Evolutionary conservation across 768 basidiomycete species (phyloP).

Genomic region (Boletus vermiculosoides): DNA sequence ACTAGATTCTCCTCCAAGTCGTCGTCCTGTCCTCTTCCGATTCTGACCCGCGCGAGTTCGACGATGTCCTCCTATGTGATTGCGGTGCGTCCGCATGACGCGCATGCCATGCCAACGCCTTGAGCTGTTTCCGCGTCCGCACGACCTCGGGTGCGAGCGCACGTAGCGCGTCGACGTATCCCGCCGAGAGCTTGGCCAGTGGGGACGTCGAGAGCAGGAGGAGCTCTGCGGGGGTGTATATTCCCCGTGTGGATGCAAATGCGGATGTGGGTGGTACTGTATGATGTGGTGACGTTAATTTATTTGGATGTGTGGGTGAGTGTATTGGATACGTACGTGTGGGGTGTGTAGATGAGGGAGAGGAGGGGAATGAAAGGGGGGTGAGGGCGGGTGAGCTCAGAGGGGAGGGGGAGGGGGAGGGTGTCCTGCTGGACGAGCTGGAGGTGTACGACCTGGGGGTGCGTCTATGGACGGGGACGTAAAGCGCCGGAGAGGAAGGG

Average conservation of each 20-base stretch:
- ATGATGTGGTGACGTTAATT: not conserved
- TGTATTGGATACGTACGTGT: not conserved
- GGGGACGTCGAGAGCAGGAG: conserved; percentile 25
- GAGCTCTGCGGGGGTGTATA: conserved; percentile 30
- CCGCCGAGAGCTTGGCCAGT: conserved; percentile 11
- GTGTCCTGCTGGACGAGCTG: conserved; percentile 8
- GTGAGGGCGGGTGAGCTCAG: conserved; percentile 7
- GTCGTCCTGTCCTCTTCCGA: conserved; percentile 18
- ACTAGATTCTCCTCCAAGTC: conserved; percentile 17
- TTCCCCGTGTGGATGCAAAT: not conserved
- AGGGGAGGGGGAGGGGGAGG: conserved; percentile 13
- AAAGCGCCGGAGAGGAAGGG: conserved; percentile 23
- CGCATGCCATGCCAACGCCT: conserved; percentile 22
- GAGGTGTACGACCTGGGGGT: conserved; percentile 5
- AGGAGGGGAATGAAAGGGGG: no score
- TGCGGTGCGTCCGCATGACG: not conserved
- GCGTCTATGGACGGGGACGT: conserved; percentile 44
- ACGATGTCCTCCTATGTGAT: not conserved
- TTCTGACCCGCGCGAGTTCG: conserved; percentile 7
- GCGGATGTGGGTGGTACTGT: no score
- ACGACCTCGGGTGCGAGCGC: conserved; percentile 28
- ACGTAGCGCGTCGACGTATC: conserved; percentile 11
- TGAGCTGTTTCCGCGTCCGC: conserved; percentile 27
- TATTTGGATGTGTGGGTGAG: no score
- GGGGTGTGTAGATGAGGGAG: not conserved